Evolutionary conservation across 805 yeast genomes (phyloP), one percentile per base, ranked within the genome.

Genomic region (Yamadazyma tumulicola): DNA sequence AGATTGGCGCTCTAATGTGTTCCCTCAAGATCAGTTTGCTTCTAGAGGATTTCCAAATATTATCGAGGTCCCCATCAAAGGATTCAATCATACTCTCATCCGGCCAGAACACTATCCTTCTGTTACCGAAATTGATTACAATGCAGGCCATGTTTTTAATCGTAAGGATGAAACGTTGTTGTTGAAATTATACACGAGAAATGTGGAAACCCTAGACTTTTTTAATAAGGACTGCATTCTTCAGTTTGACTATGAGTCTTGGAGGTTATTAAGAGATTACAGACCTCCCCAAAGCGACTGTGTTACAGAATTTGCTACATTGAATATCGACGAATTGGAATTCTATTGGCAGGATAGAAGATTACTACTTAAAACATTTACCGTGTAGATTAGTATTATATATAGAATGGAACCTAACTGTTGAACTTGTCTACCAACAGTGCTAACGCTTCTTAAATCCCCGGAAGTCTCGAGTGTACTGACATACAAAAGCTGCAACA

Each of bases 401-500:
- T 26, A 26, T 6, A 12, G 12, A 25, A n/a, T n/a, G n/a, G n/a
- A n/a, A n/a, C n/a, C n/a, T n/a, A n/a, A n/a, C n/a, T n/a, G n/a
- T n/a, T n/a, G n/a, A n/a, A n/a, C n/a, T n/a, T n/a, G n/a, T n/a
- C n/a, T n/a, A n/a, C n/a, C n/a, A n/a, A n/a, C n/a, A n/a, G n/a
- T n/a, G n/a, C n/a, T n/a, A n/a, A n/a, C n/a, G n/a, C n/a, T n/a
- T n/a, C n/a, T n/a, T n/a, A n/a, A n/a, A n/a, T n/a, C n/a, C 11
- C 24, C 11, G 24, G 24, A 40, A 52, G 38, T 64, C 49, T 38
- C 52, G 56, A 25, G 64, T 46, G 16, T 57, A 39, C 27, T 61
- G 57, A 35, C 67, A 58, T 8, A 63, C 57, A 3, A 51, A 51
- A 10, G 62, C 51, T 1, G 68, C 60, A 18, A 85, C 43, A 26